Base-by-base conservation (phyloP, 1,284 basidiomycete genomes). In the Apiotrichum akiyoshidainum region DNA sequence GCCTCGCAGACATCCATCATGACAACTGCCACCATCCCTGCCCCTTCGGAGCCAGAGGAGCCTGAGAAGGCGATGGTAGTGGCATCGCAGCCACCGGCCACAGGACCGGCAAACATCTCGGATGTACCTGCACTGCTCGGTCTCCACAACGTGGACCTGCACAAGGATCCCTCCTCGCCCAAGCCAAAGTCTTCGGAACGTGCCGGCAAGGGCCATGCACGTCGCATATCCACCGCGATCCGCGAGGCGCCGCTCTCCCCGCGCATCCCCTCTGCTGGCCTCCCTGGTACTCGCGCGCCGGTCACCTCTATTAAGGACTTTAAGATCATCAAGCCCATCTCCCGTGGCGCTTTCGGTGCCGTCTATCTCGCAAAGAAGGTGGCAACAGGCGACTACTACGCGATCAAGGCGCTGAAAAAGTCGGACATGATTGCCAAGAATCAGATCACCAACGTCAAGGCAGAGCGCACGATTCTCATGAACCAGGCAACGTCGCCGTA, bases 351-450 rank as follows among this genome's bases (percentile, higher is more conserved):
- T 2, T 99, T 97, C 72, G 96, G 96, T 14, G 95, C 93, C 16
- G 96, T 99, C 50, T 99, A 96, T 78, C 83, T 99, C 41, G 92
- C 96, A 37, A 96, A 95, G 81, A 99, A 99, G 83, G 93, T 92
- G 68, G 89, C 86, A 6, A 99, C 96, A 1, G 96, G 96, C 54
- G 96, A 99, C 78, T 97, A 98, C 79, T 99, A 89, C 79, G 96
- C 96, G 33, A 96, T 99, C 85, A 99, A 99, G 80, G 93, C 98
- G 37, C 80, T 99, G 68, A 98, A 96, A 80, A 99, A 99, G 82
- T 92, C 93, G 33, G 96, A 99, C 80, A 99, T 99, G 96, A 98
- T 99, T 73, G 92, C 96, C 49, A 99, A 99, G 84, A 99, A 99
- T 81, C 96, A 99, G 79, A 96, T 99, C 78, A 99, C 96, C 57